Percentiles rank a stretch among this genome's conserved stretches.
Conservation (phyloP, 2,329 filamentous ascomycete species). For the Aspergillus quadricinctus region DNA sequence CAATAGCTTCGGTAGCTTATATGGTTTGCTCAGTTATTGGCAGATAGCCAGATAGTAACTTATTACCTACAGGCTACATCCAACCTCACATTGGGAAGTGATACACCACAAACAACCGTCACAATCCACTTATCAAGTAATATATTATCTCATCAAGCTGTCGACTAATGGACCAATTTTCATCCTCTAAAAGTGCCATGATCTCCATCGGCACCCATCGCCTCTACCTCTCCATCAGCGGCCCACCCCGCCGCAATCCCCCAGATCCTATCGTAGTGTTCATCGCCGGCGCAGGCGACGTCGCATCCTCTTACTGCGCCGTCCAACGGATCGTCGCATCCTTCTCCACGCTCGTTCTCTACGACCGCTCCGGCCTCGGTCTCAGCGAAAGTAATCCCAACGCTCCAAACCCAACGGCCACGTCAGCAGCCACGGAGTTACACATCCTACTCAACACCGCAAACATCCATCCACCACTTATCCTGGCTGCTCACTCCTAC, state of each 20-base stretch:
- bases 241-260: constrained; percentile 15
- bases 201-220: constrained; percentile 30
- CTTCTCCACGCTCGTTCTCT: constrained; percentile 29
- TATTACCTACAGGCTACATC: too few species aligned
- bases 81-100: too few species aligned
- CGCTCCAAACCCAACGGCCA: constrained; percentile 14
- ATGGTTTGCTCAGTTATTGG: too few species aligned
- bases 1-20: too few species aligned
- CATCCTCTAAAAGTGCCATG: constrained; percentile 5
- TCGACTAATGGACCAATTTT: background rate
- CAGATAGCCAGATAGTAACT: too few species aligned
- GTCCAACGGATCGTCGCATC: constrained; percentile 26
- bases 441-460: constrained; percentile 22
- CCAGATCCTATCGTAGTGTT: constrained; percentile 31
- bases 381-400: constrained; percentile 24
- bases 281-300: constrained; percentile 34
- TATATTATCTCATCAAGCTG: too few species aligned
- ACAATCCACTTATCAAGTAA: background rate
- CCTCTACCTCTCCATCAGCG: constrained; percentile 27
- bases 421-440: constrained; percentile 28
- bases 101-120: too few species aligned
- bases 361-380: constrained; percentile 38
- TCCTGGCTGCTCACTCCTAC: constrained; percentile 39
- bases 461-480: constrained; percentile 22
- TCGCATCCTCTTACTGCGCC: constrained; percentile 29